Conservation (phyloP, 768 basidiomycete species). For the Suillus americanus region DNA sequence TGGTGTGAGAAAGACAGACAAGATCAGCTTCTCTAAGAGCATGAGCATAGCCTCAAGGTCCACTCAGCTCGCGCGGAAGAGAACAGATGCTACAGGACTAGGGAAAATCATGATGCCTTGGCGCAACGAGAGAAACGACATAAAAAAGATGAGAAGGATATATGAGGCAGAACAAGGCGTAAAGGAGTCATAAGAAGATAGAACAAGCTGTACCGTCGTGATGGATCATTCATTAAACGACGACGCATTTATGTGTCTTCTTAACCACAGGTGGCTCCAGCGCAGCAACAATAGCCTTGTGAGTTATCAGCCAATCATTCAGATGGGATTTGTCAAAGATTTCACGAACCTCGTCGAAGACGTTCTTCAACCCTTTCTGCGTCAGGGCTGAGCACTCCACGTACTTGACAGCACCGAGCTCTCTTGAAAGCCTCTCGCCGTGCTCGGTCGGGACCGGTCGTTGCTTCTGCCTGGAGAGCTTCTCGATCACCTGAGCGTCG, state of each 20-base stretch:
- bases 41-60: constrained; percentile 20
- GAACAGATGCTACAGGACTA: constrained; percentile 17
- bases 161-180: constrained; percentile 34
- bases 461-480: constrained; percentile 95
- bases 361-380: constrained; percentile 99
- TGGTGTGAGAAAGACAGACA: constrained; percentile 2
- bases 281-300: constrained; percentile 95
- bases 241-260: constrained; percentile 76
- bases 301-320: constrained; percentile 10
- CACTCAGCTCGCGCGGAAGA: constrained; percentile 26
- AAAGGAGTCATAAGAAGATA: constrained; percentile 36
- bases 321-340: background rate
- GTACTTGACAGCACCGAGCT: constrained; percentile 97
- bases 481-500: constrained; percentile 90
- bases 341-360: constrained; percentile 92
- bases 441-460: constrained; percentile 83
- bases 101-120: constrained; percentile 25
- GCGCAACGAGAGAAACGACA: constrained; percentile 18
- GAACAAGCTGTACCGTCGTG: constrained; percentile 27
- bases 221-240: constrained; percentile 59
- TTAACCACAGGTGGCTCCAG: constrained; percentile 95
- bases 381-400: constrained; percentile 99
- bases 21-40: constrained; percentile 11
- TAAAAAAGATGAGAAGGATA: constrained; percentile 32
- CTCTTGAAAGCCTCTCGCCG: constrained; percentile 94